Evolutionary conservation across 1,139 yeast genomes (phyloP).

Genomic region (Suhomyces kunorum): DNA sequence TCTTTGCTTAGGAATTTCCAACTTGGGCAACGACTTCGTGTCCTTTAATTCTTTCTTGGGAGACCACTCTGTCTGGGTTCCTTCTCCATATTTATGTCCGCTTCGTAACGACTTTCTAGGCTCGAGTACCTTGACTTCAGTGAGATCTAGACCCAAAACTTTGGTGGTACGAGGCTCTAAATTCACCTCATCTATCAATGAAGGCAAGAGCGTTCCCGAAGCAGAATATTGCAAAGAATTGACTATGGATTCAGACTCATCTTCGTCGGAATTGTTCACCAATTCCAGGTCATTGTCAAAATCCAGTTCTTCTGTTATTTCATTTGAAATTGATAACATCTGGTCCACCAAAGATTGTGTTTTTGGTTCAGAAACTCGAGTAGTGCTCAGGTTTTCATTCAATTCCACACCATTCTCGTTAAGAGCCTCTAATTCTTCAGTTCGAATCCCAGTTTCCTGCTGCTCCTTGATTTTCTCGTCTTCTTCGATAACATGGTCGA

Average conservation of each 20-base stretch:
- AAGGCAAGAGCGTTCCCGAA: no score
- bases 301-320: not conserved
- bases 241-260: not conserved
- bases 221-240: not conserved
- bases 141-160: slow-evolving; percentile 17
- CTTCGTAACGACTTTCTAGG: slow-evolving; percentile 15
- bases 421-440: no score
- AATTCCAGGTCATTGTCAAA: not conserved
- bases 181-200: slow-evolving; percentile 3
- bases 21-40: slow-evolving; percentile 2
- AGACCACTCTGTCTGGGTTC: not conserved
- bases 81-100: slow-evolving; percentile 13
- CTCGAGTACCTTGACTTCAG: slow-evolving; percentile 11
- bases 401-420: no score
- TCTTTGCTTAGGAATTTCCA: slow-evolving; percentile 13
- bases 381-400: no score
- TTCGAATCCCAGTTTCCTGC: not conserved
- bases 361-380: no score
- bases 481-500: not conserved
- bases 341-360: no score
- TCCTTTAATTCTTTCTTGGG: slow-evolving; percentile 1
- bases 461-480: not conserved
- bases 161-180: slow-evolving; percentile 12
- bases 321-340: not conserved
- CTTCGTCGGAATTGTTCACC: not conserved